Conservation (phyloP, 139 green algal genomes). For the Tetraselmis striata region DNA sequence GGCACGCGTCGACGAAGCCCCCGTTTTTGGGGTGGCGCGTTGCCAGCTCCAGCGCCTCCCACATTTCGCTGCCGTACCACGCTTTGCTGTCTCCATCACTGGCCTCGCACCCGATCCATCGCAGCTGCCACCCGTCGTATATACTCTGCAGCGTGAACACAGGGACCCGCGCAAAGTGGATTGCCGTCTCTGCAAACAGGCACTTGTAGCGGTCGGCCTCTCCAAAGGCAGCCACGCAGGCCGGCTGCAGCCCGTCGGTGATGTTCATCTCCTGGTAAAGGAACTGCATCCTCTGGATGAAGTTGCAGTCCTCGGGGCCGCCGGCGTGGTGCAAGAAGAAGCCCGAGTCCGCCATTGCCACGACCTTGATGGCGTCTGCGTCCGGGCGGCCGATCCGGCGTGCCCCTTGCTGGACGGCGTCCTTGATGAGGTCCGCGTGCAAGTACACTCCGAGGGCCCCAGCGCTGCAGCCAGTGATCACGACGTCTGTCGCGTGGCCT, state of each 20-base stretch:
- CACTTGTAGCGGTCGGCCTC: background rate
- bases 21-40: background rate
- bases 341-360: background rate
- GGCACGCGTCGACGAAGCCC: background rate
- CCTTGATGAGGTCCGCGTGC: background rate
- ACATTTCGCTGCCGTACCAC: background rate
- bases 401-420: background rate
- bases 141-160: background rate
- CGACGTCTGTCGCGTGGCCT: background rate
- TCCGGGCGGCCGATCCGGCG: background rate
- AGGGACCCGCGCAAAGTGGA: background rate
- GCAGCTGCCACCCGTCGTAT: background rate
- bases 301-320: background rate
- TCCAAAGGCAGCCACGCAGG: background rate
- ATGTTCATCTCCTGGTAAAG: background rate
- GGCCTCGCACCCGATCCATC: background rate
- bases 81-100: background rate
- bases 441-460: background rate
- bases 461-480: background rate
- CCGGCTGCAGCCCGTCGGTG: background rate
- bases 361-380: background rate
- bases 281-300: background rate
- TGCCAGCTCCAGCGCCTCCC: background rate
- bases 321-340: background rate
- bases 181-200: background rate